phyloP scores from a whole-genome alignment of 108 stramenopile genomes.

The Skeletonema tropicum region DNA sequence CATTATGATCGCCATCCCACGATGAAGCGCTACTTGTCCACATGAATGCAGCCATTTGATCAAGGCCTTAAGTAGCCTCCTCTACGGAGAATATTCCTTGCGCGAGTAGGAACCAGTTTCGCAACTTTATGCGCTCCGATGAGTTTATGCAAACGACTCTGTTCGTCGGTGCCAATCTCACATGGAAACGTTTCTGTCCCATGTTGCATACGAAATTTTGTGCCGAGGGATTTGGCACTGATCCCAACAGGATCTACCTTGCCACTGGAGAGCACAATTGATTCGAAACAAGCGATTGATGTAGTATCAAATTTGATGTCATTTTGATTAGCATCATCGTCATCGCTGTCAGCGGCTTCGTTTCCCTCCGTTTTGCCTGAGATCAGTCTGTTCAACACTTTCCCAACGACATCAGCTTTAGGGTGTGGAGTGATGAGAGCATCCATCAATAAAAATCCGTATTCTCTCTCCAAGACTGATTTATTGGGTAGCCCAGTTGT shows the following conservation, averaged over 20 bases:
- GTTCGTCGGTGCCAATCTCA: conserved; percentile 59
- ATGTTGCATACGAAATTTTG: conserved; percentile 64
- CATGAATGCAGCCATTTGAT: conserved; percentile 30
- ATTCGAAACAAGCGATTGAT: conserved; percentile 62
- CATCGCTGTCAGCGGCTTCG: conserved; percentile 44
- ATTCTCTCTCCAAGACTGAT: conserved; percentile 42
- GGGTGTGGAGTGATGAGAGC: conserved; percentile 70
- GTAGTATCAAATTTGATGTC: conserved; percentile 35
- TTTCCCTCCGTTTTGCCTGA: conserved; percentile 49
- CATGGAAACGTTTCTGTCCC: conserved; percentile 74
- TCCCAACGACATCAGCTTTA: conserved; percentile 54
- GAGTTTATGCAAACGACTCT: conserved; percentile 54
- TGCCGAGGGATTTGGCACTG: conserved; percentile 78
- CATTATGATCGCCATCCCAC: conserved; percentile 30
- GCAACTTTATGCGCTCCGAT: conserved; percentile 61
- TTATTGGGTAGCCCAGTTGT: conserved; percentile 53
- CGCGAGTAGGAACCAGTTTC: conserved; percentile 61
- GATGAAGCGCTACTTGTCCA: conserved; percentile 11
- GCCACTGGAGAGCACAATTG: conserved; percentile 64
- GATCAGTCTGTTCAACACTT: conserved; percentile 65
- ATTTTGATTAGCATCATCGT: conserved; percentile 21
- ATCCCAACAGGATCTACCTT: conserved; percentile 76
- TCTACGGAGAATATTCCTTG: conserved; percentile 60
- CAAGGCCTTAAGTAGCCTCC: conserved; percentile 65
- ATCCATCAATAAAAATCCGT: conserved; percentile 50